phyloP scores from a whole-genome alignment of 1,284 basidiomycete genomes.

The Neotropicomus parvogracilis region DNA sequence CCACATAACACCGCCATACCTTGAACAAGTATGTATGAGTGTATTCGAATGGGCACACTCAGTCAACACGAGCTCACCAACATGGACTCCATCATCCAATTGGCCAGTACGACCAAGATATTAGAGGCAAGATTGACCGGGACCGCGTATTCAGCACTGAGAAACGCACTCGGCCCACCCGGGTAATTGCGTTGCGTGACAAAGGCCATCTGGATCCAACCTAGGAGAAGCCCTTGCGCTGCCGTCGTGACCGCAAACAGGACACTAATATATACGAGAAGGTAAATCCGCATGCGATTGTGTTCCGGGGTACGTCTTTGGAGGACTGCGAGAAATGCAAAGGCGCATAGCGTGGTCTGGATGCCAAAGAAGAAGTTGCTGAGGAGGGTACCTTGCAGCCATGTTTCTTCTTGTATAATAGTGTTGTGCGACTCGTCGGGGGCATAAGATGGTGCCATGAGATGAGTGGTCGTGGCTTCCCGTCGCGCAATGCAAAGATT shows the following conservation, averaged over 20 bases:
- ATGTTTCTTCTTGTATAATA: constrained; percentile 13
- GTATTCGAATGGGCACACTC: not conserved
- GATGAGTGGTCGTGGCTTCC: not conserved
- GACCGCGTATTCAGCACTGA: not conserved
- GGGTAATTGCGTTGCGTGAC: constrained; percentile 16
- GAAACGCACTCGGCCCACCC: constrained; percentile 20
- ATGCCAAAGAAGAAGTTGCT: constrained; percentile 12
- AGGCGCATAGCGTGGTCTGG: constrained; percentile 4
- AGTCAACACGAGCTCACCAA: constrained; percentile 5
- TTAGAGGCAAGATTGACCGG: not conserved
- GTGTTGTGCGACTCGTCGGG: constrained; percentile 3
- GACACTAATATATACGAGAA: constrained; percentile 7
- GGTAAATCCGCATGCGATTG: not conserved
- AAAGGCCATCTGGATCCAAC: constrained; percentile 15
- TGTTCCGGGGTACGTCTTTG: not conserved
- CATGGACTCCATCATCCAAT: constrained; percentile 19
- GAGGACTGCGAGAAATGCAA: constrained; percentile 6
- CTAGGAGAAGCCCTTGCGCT: constrained; percentile 6
- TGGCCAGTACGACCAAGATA: constrained; percentile 8
- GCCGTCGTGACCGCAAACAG: constrained; percentile 8
- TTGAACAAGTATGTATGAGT: not conserved
- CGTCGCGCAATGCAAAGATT: not conserved
- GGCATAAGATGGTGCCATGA: constrained; percentile 1
- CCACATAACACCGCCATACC: constrained; percentile 17
- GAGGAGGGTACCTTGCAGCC: constrained; percentile 13